Conservation (phyloP, 1,284 basidiomycete species). For the Stygiomarasmius scandens region DNA sequence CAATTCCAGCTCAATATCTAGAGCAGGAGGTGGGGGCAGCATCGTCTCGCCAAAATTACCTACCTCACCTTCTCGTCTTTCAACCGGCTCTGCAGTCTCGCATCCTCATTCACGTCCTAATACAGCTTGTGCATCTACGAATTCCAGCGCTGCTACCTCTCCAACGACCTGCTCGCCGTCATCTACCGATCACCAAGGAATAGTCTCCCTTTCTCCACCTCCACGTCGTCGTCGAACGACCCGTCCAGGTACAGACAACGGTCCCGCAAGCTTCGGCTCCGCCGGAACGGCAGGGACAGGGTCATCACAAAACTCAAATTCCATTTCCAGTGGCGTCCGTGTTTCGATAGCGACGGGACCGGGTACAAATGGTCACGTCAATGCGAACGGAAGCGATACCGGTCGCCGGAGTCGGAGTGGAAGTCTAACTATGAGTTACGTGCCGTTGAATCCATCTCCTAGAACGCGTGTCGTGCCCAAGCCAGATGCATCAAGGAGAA, state of each 20-base stretch:
- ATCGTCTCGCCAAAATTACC: not conserved
- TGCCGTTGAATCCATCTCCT: conserved; percentile 39
- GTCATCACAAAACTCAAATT: not conserved
- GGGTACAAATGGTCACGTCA: conserved; percentile 2
- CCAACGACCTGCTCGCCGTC: too few species aligned
- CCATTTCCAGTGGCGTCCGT: not conserved
- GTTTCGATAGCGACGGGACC: not conserved
- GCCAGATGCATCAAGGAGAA: conserved; percentile 29
- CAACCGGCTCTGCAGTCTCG: not conserved
- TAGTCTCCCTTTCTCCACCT: conserved; percentile 19
- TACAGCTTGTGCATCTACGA: too few species aligned
- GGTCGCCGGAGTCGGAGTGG: not conserved
- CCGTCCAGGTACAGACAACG: not conserved
- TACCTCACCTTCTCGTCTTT: not conserved
- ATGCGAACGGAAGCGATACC: conserved; percentile 9
- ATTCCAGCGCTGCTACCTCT: too few species aligned
- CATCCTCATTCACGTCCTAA: not conserved
- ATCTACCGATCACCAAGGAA: not conserved
- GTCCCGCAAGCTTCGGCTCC: too few species aligned
- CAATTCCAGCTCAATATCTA: not conserved
- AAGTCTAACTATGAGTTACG: conserved; percentile 7
- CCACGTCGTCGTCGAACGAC: conserved; percentile 7
- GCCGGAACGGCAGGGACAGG: not conserved
- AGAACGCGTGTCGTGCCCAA: conserved; percentile 19
- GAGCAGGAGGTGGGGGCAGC: not conserved